Conservation (phyloP, 768 basidiomycete genomes). For the Psilocybe cyanescens region DNA sequence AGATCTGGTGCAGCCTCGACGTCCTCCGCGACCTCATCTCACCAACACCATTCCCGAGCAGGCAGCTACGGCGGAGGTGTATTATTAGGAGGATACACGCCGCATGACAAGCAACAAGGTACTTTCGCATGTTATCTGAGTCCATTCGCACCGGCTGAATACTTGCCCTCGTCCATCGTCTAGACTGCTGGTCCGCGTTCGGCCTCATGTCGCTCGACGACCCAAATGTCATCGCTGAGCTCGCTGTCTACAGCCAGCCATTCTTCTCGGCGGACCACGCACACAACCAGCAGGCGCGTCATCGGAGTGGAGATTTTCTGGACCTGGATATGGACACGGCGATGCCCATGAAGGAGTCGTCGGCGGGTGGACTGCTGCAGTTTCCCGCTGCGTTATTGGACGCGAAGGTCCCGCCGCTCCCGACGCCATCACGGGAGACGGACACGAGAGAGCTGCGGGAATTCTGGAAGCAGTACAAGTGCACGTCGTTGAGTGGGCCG, state of each 20-base stretch:
- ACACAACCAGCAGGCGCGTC: slow-evolving; percentile 17
- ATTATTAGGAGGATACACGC: slow-evolving; percentile 2
- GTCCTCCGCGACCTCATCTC: slow-evolving; percentile 17
- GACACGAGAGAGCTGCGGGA: too few species aligned
- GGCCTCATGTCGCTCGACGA: slow-evolving; percentile 81
- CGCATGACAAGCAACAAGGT: slow-evolving; percentile 26
- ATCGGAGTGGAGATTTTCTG: not conserved
- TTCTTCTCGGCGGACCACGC: slow-evolving; percentile 52
- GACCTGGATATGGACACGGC: slow-evolving; percentile 50
- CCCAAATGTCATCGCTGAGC: slow-evolving; percentile 64
- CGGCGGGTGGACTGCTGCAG: too few species aligned
- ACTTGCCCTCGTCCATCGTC: slow-evolving; percentile 38
- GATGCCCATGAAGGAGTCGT: slow-evolving; percentile 38
- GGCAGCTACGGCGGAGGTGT: slow-evolving; percentile 4
- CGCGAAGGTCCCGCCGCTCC: too few species aligned
- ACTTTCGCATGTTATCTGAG: slow-evolving; percentile 12
- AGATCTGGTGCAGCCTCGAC: slow-evolving; percentile 20
- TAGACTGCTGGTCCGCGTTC: slow-evolving; percentile 64
- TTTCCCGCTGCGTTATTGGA: too few species aligned
- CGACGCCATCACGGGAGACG: too few species aligned
- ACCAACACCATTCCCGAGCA: not conserved
- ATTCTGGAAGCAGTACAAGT: too few species aligned
- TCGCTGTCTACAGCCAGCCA: slow-evolving; percentile 59
- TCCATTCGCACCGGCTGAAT: slow-evolving; percentile 13
- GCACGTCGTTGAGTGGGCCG: too few species aligned